Conservation (phyloP, 1,284 basidiomycete species). For the Trichosporon sp. region DNA sequence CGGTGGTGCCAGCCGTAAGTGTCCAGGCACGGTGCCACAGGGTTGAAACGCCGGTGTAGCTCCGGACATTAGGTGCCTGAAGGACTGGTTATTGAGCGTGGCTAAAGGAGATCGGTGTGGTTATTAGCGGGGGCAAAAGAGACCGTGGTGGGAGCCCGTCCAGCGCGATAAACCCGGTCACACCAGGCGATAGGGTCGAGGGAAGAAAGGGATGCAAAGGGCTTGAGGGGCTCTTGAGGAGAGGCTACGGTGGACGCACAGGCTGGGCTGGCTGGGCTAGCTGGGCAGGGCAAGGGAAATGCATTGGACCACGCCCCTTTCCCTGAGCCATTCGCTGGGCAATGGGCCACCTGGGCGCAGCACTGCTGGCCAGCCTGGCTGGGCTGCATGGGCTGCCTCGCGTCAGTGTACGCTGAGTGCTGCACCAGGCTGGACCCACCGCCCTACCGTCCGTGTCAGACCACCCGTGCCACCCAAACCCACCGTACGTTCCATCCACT, state of each 20-base stretch:
- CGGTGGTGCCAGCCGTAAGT: too few relatives aligned
- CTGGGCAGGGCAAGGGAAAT: slow-evolving; percentile 10
- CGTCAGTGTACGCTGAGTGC: too few relatives aligned
- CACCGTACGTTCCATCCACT: background rate
- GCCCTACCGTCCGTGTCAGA: too few relatives aligned
- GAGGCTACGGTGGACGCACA: background rate
- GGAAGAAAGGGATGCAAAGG: background rate
- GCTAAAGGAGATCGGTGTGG: background rate
- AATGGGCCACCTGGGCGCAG: too few relatives aligned
- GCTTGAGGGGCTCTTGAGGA: too few relatives aligned
- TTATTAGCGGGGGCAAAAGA: background rate
- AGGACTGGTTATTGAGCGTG: background rate
- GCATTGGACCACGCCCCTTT: slow-evolving; percentile 12
- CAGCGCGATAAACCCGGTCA: slow-evolving; percentile 8
- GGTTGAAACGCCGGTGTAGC: slow-evolving; percentile 6
- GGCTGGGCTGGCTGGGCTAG: background rate
- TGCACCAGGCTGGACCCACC: too few relatives aligned
- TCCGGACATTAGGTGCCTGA: slow-evolving; percentile 16
- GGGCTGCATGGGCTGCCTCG: too few relatives aligned
- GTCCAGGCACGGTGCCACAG: slow-evolving; percentile 10
- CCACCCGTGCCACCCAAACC: too few relatives aligned
- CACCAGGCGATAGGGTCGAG: background rate
- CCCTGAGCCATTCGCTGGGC: background rate
- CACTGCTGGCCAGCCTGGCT: too few relatives aligned
- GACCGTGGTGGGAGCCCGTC: background rate